Evolutionary conservation across 2,329 filamentous ascomycete genomes (phyloP).

Genomic region (Emmonsiellopsis sp.): DNA sequence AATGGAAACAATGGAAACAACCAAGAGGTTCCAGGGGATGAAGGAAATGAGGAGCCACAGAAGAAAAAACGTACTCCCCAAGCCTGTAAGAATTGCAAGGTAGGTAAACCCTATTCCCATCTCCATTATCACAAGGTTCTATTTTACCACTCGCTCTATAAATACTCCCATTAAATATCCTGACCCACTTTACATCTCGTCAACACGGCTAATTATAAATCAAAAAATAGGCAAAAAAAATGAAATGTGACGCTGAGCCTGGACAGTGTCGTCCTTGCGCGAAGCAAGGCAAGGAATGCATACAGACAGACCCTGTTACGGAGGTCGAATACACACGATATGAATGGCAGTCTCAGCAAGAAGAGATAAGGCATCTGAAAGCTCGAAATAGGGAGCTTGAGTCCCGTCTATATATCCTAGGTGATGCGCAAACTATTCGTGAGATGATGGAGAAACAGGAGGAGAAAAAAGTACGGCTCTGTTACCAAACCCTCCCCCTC

Average conservation of each 20-base stretch:
- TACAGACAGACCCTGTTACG: slow-evolving; percentile 17
- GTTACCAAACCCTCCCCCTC: too few relatives aligned
- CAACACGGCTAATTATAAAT: not conserved
- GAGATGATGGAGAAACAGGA: too few relatives aligned
- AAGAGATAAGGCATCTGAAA: too few relatives aligned
- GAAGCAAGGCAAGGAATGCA: slow-evolving; percentile 10
- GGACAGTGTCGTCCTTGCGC: slow-evolving; percentile 14
- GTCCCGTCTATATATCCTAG: too few relatives aligned
- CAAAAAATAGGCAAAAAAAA: slow-evolving; percentile 13
- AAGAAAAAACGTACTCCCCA: slow-evolving; percentile 14
- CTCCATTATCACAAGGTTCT: not conserved
- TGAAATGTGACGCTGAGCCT: slow-evolving; percentile 15
- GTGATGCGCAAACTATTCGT: too few relatives aligned
- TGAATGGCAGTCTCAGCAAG: too few relatives aligned
- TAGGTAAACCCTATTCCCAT: slow-evolving; percentile 6
- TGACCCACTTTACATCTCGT: not conserved
- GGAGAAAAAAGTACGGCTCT: too few relatives aligned
- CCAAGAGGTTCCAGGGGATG: slow-evolving; percentile 6
- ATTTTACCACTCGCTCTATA: not conserved
- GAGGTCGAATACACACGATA: slow-evolving; percentile 12
- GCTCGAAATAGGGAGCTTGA: too few relatives aligned
- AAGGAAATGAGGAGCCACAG: slow-evolving; percentile 10
- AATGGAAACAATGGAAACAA: slow-evolving; percentile 1
- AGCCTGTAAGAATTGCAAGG: slow-evolving; percentile 23
- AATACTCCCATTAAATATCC: not conserved